Evolutionary conservation across 2,329 filamentous ascomycete genomes (phyloP).

Genomic region (Aaosphaeria pasadenensis): DNA sequence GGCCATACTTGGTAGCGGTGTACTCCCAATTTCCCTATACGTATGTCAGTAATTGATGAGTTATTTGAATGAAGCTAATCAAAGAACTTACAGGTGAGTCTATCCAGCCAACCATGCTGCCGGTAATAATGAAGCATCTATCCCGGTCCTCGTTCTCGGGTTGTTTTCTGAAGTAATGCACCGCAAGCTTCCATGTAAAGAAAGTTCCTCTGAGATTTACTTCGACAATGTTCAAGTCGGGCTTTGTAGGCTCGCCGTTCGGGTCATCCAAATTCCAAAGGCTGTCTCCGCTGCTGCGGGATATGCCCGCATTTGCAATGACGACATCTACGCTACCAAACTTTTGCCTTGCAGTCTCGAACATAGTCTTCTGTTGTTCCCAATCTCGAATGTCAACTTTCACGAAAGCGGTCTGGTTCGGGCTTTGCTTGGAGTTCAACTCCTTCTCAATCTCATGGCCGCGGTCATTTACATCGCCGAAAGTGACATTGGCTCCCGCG

Average conservation of each 20-base stretch:
- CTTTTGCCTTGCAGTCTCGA: constrained; percentile 37
- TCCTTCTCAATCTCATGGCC: constrained; percentile 25
- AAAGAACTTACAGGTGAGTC: constrained; percentile 35
- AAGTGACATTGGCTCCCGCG: constrained; percentile 32
- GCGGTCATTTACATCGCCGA: constrained; percentile 28
- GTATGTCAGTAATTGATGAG: background rate
- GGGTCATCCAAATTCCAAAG: constrained; percentile 46
- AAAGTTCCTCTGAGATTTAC: constrained; percentile 64
- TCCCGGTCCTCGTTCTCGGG: constrained; percentile 12
- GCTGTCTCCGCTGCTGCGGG: constrained; percentile 36
- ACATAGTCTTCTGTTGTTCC: constrained; percentile 26
- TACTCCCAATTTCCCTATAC: constrained; percentile 34
- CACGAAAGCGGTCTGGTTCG: constrained; percentile 23
- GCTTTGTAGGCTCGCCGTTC: constrained; percentile 43
- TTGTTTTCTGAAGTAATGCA: constrained; percentile 32
- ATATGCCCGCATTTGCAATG: constrained; percentile 61
- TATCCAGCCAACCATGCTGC: constrained; percentile 48
- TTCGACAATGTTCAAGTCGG: constrained; percentile 49
- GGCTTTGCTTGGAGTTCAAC: constrained; percentile 17
- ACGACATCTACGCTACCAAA: constrained; percentile 64
- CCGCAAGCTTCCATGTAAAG: constrained; percentile 34
- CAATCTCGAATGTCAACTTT: constrained; percentile 26
- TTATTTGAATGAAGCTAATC: background rate
- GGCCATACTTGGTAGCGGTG: constrained; percentile 45
- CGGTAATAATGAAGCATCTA: constrained; percentile 50